A percentile compares a stretch with the other conserved stretches of the same genome.
Conservation (phyloP, 129 eudicot species). For the Centaurea solstitialis region DNA sequence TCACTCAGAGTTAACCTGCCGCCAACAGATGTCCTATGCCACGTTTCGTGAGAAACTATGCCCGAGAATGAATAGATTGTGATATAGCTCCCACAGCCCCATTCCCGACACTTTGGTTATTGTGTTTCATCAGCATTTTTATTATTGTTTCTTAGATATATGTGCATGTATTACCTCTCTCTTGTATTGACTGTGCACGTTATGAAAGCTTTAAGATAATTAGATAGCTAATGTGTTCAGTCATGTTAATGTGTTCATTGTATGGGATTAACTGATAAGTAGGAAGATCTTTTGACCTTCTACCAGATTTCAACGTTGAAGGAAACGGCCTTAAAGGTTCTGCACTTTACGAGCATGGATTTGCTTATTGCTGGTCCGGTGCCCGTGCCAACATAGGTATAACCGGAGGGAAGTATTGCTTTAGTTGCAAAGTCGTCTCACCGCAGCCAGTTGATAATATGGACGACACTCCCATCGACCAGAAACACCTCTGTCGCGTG, state of each 20-base stretch:
- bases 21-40: conserved; percentile 7
- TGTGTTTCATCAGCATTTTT: too few relatives aligned
- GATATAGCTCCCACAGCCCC: neutral
- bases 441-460: conserved; percentile 53
- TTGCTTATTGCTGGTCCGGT: conserved; percentile 88
- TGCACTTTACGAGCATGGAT: conserved; percentile 62
- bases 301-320: conserved; percentile 57
- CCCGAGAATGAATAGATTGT: neutral
- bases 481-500: conserved; percentile 53
- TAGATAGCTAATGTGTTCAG: neutral
- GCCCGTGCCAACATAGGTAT: conserved; percentile 74
- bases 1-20: conserved; percentile 1
- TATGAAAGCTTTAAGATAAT: neutral
- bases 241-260: neutral
- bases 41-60: neutral
- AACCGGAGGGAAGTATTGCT: conserved; percentile 61
- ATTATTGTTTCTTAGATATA: too few relatives aligned
- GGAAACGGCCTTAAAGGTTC: conserved; percentile 62
- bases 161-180: neutral
- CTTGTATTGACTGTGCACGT: too few relatives aligned
- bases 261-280: conserved; percentile 12
- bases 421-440: conserved; percentile 63
- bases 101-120: too few relatives aligned
- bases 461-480: conserved; percentile 63
- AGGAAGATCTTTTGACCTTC: conserved; percentile 2